Percentiles rank a stretch among this genome's conserved stretches.
Conservation (phyloP, 306 rosid species). For the Prinsepia uniflora region DNA sequence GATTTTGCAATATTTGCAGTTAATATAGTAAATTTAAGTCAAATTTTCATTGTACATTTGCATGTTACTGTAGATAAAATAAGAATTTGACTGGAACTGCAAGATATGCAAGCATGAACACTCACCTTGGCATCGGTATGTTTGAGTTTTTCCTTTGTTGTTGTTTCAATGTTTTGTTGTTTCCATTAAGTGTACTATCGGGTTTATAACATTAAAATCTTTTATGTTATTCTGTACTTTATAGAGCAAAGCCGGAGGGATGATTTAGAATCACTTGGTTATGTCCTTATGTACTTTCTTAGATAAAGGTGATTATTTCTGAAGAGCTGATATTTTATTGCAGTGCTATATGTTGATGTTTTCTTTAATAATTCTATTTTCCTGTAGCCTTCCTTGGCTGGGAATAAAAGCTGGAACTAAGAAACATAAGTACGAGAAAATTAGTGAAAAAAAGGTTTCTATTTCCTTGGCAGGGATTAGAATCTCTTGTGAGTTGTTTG, state of each 20-base stretch:
- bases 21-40: background rate
- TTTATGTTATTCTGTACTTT: conserved; percentile 34
- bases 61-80: conserved; percentile 65
- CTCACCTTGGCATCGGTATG: conserved; percentile 93
- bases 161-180: conserved; percentile 15
- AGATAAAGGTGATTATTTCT: conserved; percentile 81
- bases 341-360: conserved; percentile 8
- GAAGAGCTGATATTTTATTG: conserved; percentile 16
- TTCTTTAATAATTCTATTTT: conserved; percentile 27
- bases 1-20: background rate
- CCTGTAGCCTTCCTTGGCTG: conserved; percentile 92
- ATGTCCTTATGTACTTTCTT: conserved; percentile 84
- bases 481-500: conserved; percentile 32
- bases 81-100: conserved; percentile 97
- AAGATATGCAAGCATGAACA: conserved; percentile 96
- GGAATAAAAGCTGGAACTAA: conserved; percentile 96
- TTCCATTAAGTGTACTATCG: conserved; percentile 21
- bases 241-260: conserved; percentile 96
- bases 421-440: conserved; percentile 88
- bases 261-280: conserved; percentile 97
- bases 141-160: conserved; percentile 8
- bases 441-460: conserved; percentile 89
- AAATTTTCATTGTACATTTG: conserved; percentile 14
- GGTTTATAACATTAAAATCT: conserved; percentile 20
- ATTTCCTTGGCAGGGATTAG: conserved; percentile 41